Base-by-base conservation (phyloP, 352 stramenopile genomes). In the Porosira glacialis region DNA sequence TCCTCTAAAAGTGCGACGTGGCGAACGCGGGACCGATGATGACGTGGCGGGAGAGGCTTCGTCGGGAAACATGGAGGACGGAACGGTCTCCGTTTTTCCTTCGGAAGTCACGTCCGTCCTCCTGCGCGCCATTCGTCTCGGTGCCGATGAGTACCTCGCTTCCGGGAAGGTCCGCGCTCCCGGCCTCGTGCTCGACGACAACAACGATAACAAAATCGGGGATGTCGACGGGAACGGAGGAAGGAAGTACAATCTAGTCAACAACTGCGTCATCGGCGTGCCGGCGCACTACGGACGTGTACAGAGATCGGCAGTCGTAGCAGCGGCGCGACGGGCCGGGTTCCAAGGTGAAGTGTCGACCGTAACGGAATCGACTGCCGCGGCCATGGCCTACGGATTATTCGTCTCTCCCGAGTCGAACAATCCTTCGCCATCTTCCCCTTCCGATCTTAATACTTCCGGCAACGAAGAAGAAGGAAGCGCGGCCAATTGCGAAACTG, bases 371-470 rank as follows among this genome's bases (percentile, higher is more conserved):
- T 86, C 73, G 10, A 89, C 81, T 19, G 85, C 81, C n/a, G 85
- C 85, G 8, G 80, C 78, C 7, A 85, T 91, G 62, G 74, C 85
- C 0, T 91, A 91, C 76, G 85, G 85, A 57, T 64, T 91, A 28
- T 85, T 87, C n/a, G 66, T 87, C 15, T 78, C 79, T 38, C 68
- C 77, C 10, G 68, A 52, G 15, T 26, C 24, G n/a, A n/a, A n/a
- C 49, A 39, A 5, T 10, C 39, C 30, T 33, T 15, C 7, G 15
- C 19, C 38, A 45, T 27, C 30, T 21, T 56, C n/a, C 33, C 33
- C 64, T 17, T n/a, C 22, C 22, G 13, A 19, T 35, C 13, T 8
- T 28, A 35, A 5, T 56, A 52, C 13, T 35, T 8, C 31, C 8
- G 35, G 47, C 4, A 43, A 22, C 17, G 24, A 31, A 45, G 10